Percentiles rank a stretch among this genome's conserved stretches.
These are phyloP conservation scores for Stephanodiscus minutulus DNA, from an alignment of 108 stramenopile species.

Conservation along the genomic window DNA sequence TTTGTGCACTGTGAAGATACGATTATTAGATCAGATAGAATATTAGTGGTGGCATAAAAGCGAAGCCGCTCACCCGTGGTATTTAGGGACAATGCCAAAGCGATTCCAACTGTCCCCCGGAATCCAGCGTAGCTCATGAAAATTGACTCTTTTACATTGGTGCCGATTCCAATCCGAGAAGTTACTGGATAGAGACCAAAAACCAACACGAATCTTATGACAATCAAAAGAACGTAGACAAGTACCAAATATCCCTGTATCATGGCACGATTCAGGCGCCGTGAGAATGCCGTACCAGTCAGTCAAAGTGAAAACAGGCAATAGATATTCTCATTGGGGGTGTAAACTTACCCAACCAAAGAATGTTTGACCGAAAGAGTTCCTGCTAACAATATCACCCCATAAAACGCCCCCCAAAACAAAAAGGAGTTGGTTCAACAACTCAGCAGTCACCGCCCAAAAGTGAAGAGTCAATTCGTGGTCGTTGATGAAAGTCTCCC, in stretches of 20 bases:
- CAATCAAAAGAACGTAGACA: not conserved
- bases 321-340: too few species aligned
- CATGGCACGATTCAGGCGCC: too few species aligned
- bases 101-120: conserved; percentile 80
- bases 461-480: conserved; percentile 56
- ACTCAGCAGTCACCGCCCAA: conserved; percentile 63
- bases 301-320: too few species aligned
- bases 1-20: not conserved
- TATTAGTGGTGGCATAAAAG: too few species aligned
- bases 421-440: conserved; percentile 94
- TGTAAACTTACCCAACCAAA: too few species aligned
- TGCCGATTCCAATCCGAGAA: conserved; percentile 8
- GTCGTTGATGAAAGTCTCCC: conserved; percentile 58
- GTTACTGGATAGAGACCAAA: conserved; percentile 12
- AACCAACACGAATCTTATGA: conserved; percentile 7
- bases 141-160: conserved; percentile 39
- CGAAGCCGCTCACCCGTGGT: conserved; percentile 13
- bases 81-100: conserved; percentile 59
- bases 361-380: too few species aligned
- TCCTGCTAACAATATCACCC: conserved; percentile 54
- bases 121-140: conserved; percentile 75
- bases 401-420: conserved; percentile 87
- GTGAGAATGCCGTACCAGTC: too few species aligned
- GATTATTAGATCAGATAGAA: too few species aligned
- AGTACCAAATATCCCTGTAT: conserved; percentile 15